Conservation (phyloP, 306 rosid species). For the Dryas alaskensis region DNA sequence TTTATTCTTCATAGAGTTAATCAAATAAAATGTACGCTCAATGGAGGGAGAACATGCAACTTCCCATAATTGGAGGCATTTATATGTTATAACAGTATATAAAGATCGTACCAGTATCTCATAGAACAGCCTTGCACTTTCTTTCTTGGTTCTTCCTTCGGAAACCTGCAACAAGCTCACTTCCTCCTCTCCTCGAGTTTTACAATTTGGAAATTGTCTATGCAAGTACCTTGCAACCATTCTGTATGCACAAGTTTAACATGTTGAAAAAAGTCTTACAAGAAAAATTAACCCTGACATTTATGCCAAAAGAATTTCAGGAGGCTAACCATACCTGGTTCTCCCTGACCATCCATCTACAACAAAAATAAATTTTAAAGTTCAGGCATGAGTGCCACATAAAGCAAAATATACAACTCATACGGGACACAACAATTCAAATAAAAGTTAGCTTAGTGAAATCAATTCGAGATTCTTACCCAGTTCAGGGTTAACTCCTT, state of each 20-base stretch:
- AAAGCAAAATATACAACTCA: conserved; percentile 19
- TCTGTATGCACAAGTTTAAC: conserved; percentile 45
- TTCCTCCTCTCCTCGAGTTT: conserved; percentile 28
- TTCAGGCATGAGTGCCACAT: conserved; percentile 19
- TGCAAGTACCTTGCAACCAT: conserved; percentile 51
- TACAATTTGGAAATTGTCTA: conserved; percentile 33
- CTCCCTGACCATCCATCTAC: conserved; percentile 67
- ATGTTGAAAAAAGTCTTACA: conserved; percentile 13
- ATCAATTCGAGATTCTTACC: conserved; percentile 47
- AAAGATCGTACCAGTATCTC: conserved; percentile 73
- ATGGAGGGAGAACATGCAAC: too few species aligned
- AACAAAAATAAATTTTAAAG: conserved; percentile 33
- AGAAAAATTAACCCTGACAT: conserved; percentile 12
- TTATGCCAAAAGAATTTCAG: conserved; percentile 16
- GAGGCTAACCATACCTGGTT: conserved; percentile 55
- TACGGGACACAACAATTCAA: neutral
- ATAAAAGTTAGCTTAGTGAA: conserved; percentile 19
- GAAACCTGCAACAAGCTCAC: conserved; percentile 50
- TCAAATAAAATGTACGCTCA: too few species aligned
- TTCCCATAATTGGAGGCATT: too few species aligned
- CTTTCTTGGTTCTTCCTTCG: conserved; percentile 47
- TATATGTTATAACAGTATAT: neutral
- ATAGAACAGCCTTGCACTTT: conserved; percentile 66
- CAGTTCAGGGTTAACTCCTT: conserved; percentile 27
- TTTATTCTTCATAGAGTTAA: too few species aligned